Evolutionary conservation across 2,329 filamentous ascomycete genomes (phyloP), one percentile per base, ranked within the genome.

Genomic region (Sordariomycetes sp.): DNA sequence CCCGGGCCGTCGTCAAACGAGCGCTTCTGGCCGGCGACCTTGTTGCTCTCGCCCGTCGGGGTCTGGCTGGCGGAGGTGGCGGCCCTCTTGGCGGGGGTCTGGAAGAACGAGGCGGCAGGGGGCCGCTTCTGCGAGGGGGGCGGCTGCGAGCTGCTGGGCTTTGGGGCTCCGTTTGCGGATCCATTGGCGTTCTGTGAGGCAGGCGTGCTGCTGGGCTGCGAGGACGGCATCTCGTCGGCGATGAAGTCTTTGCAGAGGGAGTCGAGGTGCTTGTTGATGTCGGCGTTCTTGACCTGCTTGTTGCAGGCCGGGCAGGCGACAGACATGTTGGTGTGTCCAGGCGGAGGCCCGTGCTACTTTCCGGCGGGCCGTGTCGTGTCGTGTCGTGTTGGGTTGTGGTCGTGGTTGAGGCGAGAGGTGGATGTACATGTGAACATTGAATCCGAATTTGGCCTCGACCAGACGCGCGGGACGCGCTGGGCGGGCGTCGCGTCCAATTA

Each of bases 181-280:
- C 57, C 54, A 25, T n/a, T 57, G 43, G 40, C 54, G 40, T 57
- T 57, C 32, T 50, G 54, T 11, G 43, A 35, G 22, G 54, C 54
- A 32, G 28, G 32, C 25, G 20, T 22, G 46, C 20, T 28, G 46
- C 48, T 68, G 64, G 65, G 71, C 53, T 62, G 67, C 32, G 68
- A 61, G 48, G 58, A 58, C 55, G 57, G 48, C 54, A 69, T 64
- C 64, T 75, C 67, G 60, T 85, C 81, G 68, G 87, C 74, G 62
- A 94, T 70, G 68, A 86, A 86, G 40, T 76, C 78, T 60, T 81
- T 72, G 74, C 93, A 97, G 62, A 81, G 82, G 34, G 90, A 93
- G 74, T 97, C 94, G 68, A 97, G 84, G 71, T 97, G 93, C 64
- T 80, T 79, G 73, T 97, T 97, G 77, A 97, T 97, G 64, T 87